Evolutionary conservation across 768 basidiomycete species (phyloP).

Genomic region (Pisolithus marmoratus): DNA sequence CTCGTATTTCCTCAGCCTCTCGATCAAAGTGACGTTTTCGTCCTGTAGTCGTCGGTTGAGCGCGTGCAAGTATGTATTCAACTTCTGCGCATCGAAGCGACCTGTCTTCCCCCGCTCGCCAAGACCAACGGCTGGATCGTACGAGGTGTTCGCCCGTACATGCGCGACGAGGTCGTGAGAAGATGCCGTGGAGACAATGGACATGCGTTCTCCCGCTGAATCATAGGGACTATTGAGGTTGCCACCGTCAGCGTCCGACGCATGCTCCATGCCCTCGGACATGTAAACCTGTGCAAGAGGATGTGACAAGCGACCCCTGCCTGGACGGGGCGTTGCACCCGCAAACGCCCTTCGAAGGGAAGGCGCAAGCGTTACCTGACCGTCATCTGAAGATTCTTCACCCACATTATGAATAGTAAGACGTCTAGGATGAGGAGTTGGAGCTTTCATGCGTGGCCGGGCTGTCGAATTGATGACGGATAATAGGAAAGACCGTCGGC

Average conservation of each 20-base stretch:
- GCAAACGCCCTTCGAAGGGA: slow-evolving; percentile 51
- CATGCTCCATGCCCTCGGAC: slow-evolving; percentile 31
- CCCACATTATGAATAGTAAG: slow-evolving; percentile 57
- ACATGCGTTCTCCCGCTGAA: slow-evolving; percentile 49
- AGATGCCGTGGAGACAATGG: slow-evolving; percentile 77
- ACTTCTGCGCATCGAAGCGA: slow-evolving; percentile 77
- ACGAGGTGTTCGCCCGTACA: slow-evolving; percentile 76
- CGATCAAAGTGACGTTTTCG: slow-evolving; percentile 69
- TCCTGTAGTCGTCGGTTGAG: slow-evolving; percentile 79
- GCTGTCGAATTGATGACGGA: slow-evolving; percentile 80
- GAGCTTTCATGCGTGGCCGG: slow-evolving; percentile 52
- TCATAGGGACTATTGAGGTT: slow-evolving; percentile 39
- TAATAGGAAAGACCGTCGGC: slow-evolving; percentile 76
- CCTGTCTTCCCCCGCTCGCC: slow-evolving; percentile 64
- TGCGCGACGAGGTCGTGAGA: slow-evolving; percentile 86
- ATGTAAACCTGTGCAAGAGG: slow-evolving; percentile 54
- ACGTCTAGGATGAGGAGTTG: slow-evolving; percentile 48
- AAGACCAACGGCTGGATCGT: slow-evolving; percentile 78
- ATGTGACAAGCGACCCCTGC: slow-evolving; percentile 49
- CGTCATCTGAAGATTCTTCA: slow-evolving; percentile 30
- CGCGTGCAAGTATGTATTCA: slow-evolving; percentile 83
- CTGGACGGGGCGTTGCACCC: slow-evolving; percentile 59
- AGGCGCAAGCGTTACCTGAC: slow-evolving; percentile 26
- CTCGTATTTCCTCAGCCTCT: slow-evolving; percentile 48
- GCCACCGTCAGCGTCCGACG: slow-evolving; percentile 25